Base-by-base conservation (phyloP, 306 rosid genomes). In the Ammopiptanthus mongolicus region DNA sequence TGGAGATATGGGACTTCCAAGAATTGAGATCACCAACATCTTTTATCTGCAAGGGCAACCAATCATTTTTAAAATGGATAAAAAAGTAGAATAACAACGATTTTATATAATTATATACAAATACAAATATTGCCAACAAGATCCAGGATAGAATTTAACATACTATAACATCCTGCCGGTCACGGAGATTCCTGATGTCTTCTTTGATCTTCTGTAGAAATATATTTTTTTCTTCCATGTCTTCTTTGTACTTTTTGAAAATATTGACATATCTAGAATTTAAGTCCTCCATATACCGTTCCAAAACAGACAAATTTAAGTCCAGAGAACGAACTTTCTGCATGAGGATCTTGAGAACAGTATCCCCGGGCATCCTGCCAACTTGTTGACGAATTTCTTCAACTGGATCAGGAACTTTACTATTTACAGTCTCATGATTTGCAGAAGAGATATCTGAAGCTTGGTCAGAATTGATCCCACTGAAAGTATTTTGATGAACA, bases 351-450 rank as follows among this genome's bases (percentile, higher is more conserved):
- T 96, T 96, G 63, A 96, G 97, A 89, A 89, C 97, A 29, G 96
- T 87, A 80, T 95, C 98, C 69, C 98, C 97, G 46, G 98, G 98
- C 96, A 95, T 88, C 85, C 98, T 88, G 65, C 94, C 92, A 72
- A 75, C 90, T 80, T 90, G 97, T 71, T 84, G 96, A 56, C 83
- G 95, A 28, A 50, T 69, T 84, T 95, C 97, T 85, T 86, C 93
- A 64, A 86, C 83, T 8, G 93, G 84, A 79, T 91, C 91, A 74
- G 87, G 95, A 72, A 80, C 81, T 0, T 79, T 81, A 69, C 66
- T 87, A 46, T 78, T 86, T 79, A 65, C 46, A 19, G 33, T 71
- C 59, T 88, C 97, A n/a, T 75, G 81, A 84, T 75, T 88, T 62
- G 65, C 73, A 41, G 71, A 78, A 59, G 87, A 36, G 65, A 22